Percentiles rank a stretch among this genome's conserved stretches.
Evolutionary conservation across 352 stramenopile species (phyloP).

Genomic region (Pythium chondricola): DNA sequence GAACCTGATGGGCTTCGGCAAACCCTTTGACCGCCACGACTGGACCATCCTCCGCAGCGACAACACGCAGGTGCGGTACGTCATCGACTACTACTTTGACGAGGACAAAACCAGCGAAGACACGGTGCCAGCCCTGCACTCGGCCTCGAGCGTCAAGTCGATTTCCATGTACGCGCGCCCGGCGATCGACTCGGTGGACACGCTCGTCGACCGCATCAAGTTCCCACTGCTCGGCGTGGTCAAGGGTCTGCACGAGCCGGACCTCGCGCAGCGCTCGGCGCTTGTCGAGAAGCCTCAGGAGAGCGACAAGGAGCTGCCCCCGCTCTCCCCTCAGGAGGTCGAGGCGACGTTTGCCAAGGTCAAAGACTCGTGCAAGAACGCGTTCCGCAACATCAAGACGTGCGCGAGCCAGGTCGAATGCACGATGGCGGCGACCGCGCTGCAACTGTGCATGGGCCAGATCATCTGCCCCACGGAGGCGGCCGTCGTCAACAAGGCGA

Average conservation of each 20-base stretch:
- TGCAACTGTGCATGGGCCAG: slow-evolving; percentile 87
- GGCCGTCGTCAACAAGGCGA: slow-evolving; percentile 52
- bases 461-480: slow-evolving; percentile 79
- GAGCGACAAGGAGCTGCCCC: slow-evolving; percentile 30
- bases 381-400: slow-evolving; percentile 70
- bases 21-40: slow-evolving; percentile 98
- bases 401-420: slow-evolving; percentile 77
- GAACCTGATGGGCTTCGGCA: slow-evolving; percentile 71
- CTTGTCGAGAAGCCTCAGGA: slow-evolving; percentile 38
- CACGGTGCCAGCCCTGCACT: slow-evolving; percentile 80
- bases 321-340: slow-evolving; percentile 64
- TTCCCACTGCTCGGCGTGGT: slow-evolving; percentile 57
- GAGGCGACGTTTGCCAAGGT: slow-evolving; percentile 80
- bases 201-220: slow-evolving; percentile 76
- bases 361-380: slow-evolving; percentile 77
- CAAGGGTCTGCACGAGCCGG: slow-evolving; percentile 36
- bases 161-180: slow-evolving; percentile 87
- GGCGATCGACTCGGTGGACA: slow-evolving; percentile 68
- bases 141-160: slow-evolving; percentile 75
- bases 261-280: slow-evolving; percentile 40
- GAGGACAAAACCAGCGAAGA: slow-evolving; percentile 76
- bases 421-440: slow-evolving; percentile 75
- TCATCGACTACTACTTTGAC: slow-evolving; percentile 99
- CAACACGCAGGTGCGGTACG: slow-evolving; percentile 93
- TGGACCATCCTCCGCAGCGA: slow-evolving; percentile 93